Conservation (phyloP, 78 protist species). For the Emiliania huxleyi region DNA sequence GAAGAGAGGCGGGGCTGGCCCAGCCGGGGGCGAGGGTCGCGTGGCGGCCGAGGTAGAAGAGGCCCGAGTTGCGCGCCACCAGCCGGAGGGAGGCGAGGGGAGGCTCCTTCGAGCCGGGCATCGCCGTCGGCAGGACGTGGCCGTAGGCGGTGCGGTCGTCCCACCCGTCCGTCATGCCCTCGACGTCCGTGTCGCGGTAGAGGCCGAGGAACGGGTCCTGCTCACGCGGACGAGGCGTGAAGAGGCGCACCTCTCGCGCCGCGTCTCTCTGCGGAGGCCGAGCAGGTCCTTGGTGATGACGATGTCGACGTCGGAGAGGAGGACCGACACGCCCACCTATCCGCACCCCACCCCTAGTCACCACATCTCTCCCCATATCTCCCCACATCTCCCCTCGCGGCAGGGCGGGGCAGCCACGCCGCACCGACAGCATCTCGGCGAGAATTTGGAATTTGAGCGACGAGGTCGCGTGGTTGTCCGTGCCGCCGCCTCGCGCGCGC, state of each 20-base stretch:
- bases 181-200: slow-evolving; percentile 7
- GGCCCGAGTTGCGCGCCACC: slow-evolving; percentile 28
- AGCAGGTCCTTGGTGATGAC: not conserved
- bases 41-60: not conserved
- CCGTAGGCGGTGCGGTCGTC: not conserved
- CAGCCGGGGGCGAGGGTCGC: too few species aligned
- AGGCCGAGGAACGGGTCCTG: not conserved
- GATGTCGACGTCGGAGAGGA: not conserved
- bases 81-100: not conserved
- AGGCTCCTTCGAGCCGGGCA: not conserved
- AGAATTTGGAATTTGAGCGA: not conserved
- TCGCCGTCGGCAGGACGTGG: not conserved
- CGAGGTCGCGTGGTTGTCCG: slow-evolving; percentile 26
- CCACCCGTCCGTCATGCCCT: slow-evolving; percentile 31
- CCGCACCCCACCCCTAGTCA: too few species aligned
- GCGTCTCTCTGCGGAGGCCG: too few species aligned
- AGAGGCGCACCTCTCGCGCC: too few species aligned
- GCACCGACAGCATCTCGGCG: not conserved
- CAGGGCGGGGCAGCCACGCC: too few species aligned
- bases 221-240: too few species aligned
- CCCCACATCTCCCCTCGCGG: too few species aligned
- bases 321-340: not conserved
- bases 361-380: too few species aligned
- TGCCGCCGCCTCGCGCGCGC: not conserved
- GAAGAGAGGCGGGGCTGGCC: too few species aligned